Evolutionary conservation across 1,139 yeast species (phyloP).

Genomic region (Spencermartinsiella ligniputridi): DNA sequence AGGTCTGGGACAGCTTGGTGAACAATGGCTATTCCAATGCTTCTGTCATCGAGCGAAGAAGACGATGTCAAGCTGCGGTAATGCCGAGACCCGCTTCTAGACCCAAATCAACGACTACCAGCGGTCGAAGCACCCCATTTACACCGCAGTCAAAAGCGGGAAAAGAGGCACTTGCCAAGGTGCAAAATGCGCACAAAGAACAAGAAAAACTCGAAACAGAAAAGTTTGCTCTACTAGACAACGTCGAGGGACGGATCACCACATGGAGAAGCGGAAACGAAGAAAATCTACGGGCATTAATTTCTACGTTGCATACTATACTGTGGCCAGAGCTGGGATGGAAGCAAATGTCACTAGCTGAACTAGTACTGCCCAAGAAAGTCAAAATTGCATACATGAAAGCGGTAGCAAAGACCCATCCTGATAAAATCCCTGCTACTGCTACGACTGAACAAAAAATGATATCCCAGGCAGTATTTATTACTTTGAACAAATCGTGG

Average conservation of each 20-base stretch:
- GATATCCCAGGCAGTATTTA: constrained; percentile 85
- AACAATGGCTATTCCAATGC: constrained; percentile 64
- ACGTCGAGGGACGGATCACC: constrained; percentile 50
- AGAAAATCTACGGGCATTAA: constrained; percentile 68
- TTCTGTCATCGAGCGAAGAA: constrained; percentile 70
- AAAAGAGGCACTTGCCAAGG: constrained; percentile 43
- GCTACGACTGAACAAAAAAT: constrained; percentile 67
- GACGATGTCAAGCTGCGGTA: constrained; percentile 67
- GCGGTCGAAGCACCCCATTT: constrained; percentile 8
- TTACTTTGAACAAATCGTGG: constrained; percentile 85
- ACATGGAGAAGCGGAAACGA: constrained; percentile 74
- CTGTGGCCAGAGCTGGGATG: constrained; percentile 60
- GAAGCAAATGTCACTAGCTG: constrained; percentile 63
- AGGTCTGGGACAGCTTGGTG: constrained; percentile 56
- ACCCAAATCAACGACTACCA: constrained; percentile 19
- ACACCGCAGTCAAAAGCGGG: constrained; percentile 33
- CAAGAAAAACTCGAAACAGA: constrained; percentile 53
- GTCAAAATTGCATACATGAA: constrained; percentile 87
- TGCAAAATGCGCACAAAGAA: constrained; percentile 45
- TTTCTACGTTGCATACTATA: constrained; percentile 60
- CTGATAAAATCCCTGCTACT: constrained; percentile 67
- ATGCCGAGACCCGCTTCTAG: constrained; percentile 35
- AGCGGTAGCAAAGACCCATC: constrained; percentile 90
- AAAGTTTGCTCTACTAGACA: constrained; percentile 55
- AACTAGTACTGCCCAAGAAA: constrained; percentile 83